phyloP scores from a whole-genome alignment of 2,329 filamentous ascomycete genomes.

The Teratosphaeria nubilosa region DNA sequence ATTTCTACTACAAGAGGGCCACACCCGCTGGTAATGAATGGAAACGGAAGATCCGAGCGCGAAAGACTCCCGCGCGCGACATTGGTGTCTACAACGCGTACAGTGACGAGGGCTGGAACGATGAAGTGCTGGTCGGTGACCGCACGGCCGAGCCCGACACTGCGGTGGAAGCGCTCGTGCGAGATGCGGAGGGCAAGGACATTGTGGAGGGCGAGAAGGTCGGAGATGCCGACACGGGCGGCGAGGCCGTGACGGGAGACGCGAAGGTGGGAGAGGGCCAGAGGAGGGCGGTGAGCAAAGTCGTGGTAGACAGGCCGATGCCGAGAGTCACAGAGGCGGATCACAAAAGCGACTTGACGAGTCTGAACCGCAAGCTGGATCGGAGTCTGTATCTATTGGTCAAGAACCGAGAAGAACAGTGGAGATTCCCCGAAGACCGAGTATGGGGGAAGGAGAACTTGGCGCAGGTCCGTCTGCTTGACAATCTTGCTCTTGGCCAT shows the following conservation, averaged over 20 bases:
- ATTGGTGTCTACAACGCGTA: slow-evolving; percentile 75
- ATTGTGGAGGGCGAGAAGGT: slow-evolving; percentile 43
- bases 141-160: slow-evolving; percentile 53
- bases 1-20: slow-evolving; percentile 90
- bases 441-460: slow-evolving; percentile 64
- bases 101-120: slow-evolving; percentile 70
- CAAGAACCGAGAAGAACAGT: slow-evolving; percentile 57
- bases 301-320: slow-evolving; percentile 55
- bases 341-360: slow-evolving; percentile 58
- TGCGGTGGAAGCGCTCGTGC: slow-evolving; percentile 58
- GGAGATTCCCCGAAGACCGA: slow-evolving; percentile 71
- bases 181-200: slow-evolving; percentile 55
- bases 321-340: slow-evolving; percentile 71
- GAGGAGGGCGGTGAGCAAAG: slow-evolving; percentile 14
- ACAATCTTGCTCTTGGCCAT: background rate
- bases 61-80: slow-evolving; percentile 70
- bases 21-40: slow-evolving; percentile 79
- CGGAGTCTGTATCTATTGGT: slow-evolving; percentile 83
- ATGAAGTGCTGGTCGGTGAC: slow-evolving; percentile 74
- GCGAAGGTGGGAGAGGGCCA: slow-evolving; percentile 16
- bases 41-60: slow-evolving; percentile 72
- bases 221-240: slow-evolving; percentile 29
- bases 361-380: slow-evolving; percentile 69
- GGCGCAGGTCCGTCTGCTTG: slow-evolving; percentile 57
- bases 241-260: slow-evolving; percentile 35